Percentiles rank a stretch among this genome's conserved stretches.
Evolutionary conservation across 2,329 filamentous ascomycete genomes (phyloP).

Genomic region (Cladosporium velox): DNA sequence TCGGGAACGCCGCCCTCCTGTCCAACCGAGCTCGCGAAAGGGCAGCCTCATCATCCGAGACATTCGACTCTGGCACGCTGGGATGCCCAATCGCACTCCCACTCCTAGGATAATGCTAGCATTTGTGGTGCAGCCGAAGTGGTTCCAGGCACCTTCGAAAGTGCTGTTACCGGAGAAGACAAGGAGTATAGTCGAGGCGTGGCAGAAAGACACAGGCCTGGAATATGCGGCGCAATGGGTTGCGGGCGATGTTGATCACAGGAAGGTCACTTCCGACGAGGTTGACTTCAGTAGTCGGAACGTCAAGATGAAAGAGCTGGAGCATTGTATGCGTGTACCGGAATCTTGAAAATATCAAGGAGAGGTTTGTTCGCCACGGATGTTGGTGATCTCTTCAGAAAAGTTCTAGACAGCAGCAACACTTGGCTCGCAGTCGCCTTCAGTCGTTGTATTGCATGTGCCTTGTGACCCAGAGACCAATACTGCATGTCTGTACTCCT

Average conservation of each 20-base stretch:
- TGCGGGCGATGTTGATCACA: slow-evolving; percentile 29
- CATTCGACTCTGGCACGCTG: slow-evolving; percentile 64
- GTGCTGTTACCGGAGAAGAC: slow-evolving; percentile 26
- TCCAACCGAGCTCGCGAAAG: slow-evolving; percentile 55
- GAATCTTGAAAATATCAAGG: no score
- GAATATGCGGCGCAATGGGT: slow-evolving; percentile 26
- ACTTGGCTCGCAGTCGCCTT: no score
- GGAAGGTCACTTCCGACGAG: slow-evolving; percentile 26
- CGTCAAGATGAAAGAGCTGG: slow-evolving; percentile 23
- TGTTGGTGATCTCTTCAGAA: no score
- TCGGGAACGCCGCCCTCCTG: slow-evolving; percentile 43
- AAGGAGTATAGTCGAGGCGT: slow-evolving; percentile 23
- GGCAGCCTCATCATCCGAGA: slow-evolving; percentile 62
- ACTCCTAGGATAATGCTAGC: slow-evolving; percentile 36
- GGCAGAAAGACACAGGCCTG: slow-evolving; percentile 26
- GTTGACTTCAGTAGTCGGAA: slow-evolving; percentile 28
- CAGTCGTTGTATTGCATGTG: no score
- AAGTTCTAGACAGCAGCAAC: not conserved
- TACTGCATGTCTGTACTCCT: no score
- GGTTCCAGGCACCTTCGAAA: slow-evolving; percentile 27
- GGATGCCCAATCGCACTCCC: slow-evolving; percentile 59
- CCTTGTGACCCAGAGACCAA: no score
- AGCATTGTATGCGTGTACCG: slow-evolving; percentile 19
- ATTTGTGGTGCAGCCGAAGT: slow-evolving; percentile 56
- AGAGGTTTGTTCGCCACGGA: no score